Percentiles rank a stretch among this genome's conserved stretches.
Evolutionary conservation across 257 asterid species (phyloP).

Genomic region (Solanum virginianum): DNA sequence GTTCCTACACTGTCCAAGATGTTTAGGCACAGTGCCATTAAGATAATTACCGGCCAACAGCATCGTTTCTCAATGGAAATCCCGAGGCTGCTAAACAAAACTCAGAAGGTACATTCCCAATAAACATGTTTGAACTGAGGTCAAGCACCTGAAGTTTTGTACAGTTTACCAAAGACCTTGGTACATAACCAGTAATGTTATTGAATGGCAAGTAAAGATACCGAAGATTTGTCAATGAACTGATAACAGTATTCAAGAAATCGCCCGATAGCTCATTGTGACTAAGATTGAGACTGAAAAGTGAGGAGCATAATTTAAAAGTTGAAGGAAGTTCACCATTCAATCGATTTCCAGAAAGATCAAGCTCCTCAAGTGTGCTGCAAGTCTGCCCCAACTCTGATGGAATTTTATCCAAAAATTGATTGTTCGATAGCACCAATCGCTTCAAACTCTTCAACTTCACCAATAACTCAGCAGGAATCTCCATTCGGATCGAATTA

Average conservation of each 20-base stretch:
- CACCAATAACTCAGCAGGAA: slow-evolving; percentile 44
- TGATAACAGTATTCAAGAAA: slow-evolving; percentile 56
- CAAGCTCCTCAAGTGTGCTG: slow-evolving; percentile 54
- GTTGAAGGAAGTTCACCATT: slow-evolving; percentile 56
- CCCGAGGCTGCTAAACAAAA: slow-evolving; percentile 33
- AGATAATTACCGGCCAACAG: slow-evolving; percentile 55
- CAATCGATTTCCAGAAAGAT: slow-evolving; percentile 54
- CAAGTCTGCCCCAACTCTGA: slow-evolving; percentile 38
- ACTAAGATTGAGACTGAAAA: slow-evolving; percentile 48
- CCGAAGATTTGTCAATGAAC: slow-evolving; percentile 41
- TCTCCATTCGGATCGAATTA: slow-evolving; percentile 29
- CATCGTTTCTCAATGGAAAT: slow-evolving; percentile 44
- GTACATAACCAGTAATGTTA: slow-evolving; percentile 61
- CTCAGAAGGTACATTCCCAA: slow-evolving; percentile 58
- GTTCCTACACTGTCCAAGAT: slow-evolving; percentile 48
- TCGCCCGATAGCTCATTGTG: slow-evolving; percentile 66
- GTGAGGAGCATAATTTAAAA: slow-evolving; percentile 42
- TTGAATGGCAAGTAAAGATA: slow-evolving; percentile 47
- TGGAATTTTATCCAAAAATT: slow-evolving; percentile 61
- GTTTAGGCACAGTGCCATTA: slow-evolving; percentile 51
- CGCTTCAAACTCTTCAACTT: slow-evolving; percentile 42
- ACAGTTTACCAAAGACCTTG: slow-evolving; percentile 43
- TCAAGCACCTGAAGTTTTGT: slow-evolving; percentile 56
- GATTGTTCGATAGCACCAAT: slow-evolving; percentile 38
- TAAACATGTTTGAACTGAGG: slow-evolving; percentile 60